Percentiles rank a stretch among this genome's conserved stretches.
These are phyloP conservation scores for Heimioporus sp. DNA, from an alignment of 768 basidiomycete genomes.

Conservation along the genomic window DNA sequence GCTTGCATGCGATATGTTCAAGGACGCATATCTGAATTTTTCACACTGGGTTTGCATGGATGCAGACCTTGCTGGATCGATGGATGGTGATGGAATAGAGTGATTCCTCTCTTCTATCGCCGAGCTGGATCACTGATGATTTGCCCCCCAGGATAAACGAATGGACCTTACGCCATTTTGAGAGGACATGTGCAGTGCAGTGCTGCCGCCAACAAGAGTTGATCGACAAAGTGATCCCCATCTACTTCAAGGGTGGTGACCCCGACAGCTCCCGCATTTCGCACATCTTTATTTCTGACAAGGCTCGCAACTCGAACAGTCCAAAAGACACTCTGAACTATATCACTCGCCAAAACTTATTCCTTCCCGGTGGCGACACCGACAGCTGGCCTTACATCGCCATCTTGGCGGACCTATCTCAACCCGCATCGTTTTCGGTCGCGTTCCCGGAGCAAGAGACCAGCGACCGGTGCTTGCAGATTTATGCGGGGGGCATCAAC, in stretches of 20 bases:
- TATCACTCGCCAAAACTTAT: too few relatives aligned
- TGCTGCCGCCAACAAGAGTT: slow-evolving; percentile 5
- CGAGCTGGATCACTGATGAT: too few relatives aligned
- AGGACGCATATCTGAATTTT: not conserved
- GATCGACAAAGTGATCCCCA: slow-evolving; percentile 13
- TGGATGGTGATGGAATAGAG: not conserved
- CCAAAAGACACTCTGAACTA: too few relatives aligned
- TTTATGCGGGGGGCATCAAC: too few relatives aligned
- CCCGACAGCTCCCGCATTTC: not conserved
- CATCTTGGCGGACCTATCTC: not conserved
- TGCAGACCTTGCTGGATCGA: not conserved
- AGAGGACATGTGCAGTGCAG: slow-evolving; percentile 10
- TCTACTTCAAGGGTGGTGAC: slow-evolving; percentile 1
- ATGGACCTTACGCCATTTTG: slow-evolving; percentile 9
- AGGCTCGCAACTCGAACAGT: too few relatives aligned
- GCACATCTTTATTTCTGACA: slow-evolving; percentile 6
- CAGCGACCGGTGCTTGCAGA: too few relatives aligned
- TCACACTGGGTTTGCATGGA: not conserved
- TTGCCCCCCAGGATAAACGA: not conserved
- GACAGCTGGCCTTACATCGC: not conserved
- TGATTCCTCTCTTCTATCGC: not conserved
- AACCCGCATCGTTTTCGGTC: too few relatives aligned
- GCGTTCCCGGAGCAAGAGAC: too few relatives aligned
- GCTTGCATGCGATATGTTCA: not conserved
- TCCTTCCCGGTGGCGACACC: too few relatives aligned